Base-by-base conservation (phyloP, 495 filamentous ascomycete genomes). In the Talaromyces nanjingensis region DNA sequence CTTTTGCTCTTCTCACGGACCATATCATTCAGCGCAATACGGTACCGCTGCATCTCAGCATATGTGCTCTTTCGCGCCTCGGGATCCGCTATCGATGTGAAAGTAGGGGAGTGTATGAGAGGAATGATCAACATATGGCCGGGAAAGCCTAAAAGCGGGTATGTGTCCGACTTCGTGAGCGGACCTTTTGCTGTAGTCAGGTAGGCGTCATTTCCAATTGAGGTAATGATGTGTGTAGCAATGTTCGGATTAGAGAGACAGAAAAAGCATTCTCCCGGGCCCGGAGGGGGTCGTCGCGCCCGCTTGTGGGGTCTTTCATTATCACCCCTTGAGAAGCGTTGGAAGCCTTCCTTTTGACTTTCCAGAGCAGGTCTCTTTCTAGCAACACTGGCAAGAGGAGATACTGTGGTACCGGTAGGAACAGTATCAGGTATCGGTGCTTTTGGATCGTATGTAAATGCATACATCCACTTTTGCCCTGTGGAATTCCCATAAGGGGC, bases 111-210 rank as follows among this genome's bases (percentile, higher is more conserved):
- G 70, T 98, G 94, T 5, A 84, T 78, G 29, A 96, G 82, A 0
- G 96, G 92, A 59, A 97, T 92, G 70, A 98, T 93, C 63, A 98
- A 88, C 65, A 96, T 86, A 73, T 98, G 94, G 16, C 84, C 83
- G 0, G 92, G 91, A 72, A 91, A 93, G n/a, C 79, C 74, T 3
- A 97, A 81, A 11, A 80, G 79, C 3, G 83, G 78, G 70, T 89
- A 96, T 9, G 86, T 91, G 11, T 81, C 74, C 0, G 80, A 68
- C 1, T 87, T 87, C 0, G 88, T 86, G 11, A 98, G 83, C 5
- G 94, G 92, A 0, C 94, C 94, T 76, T 96, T 97, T 55, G 96
- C 91, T 33, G 87, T 94, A 56, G 93, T 94, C 49, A 98, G 78
- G 72, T 98, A 98, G 60, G 85, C 73, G 56, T 96, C 89, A 29